Evolutionary conservation across 1,139 yeast species (phyloP).

Genomic region (Suhomyces yuchorum): DNA sequence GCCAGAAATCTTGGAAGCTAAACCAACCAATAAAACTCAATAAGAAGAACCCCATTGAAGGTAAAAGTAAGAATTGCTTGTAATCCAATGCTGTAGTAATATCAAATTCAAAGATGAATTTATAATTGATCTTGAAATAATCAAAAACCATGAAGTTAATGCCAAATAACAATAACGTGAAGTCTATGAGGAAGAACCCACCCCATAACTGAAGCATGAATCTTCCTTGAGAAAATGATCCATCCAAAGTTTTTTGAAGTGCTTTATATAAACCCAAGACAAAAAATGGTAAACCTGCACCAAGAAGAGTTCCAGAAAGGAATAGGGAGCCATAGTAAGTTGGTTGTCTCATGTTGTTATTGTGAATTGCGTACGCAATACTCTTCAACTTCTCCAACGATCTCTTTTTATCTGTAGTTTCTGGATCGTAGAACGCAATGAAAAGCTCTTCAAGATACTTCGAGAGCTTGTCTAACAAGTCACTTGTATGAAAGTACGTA

Average conservation of each 20-base stretch:
- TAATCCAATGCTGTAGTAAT: constrained; percentile 68
- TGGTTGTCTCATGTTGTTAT: constrained; percentile 30
- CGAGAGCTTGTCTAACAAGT: constrained; percentile 62
- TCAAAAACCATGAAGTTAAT: constrained; percentile 76
- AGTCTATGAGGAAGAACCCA: constrained; percentile 70
- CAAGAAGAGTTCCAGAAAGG: constrained; percentile 64
- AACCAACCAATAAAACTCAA: constrained; percentile 71
- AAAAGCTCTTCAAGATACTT: constrained; percentile 67
- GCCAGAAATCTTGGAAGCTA: constrained; percentile 73
- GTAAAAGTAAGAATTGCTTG: constrained; percentile 63
- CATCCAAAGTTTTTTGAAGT: constrained; percentile 39
- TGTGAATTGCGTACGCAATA: constrained; percentile 45
- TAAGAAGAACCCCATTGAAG: constrained; percentile 58
- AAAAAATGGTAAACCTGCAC: constrained; percentile 68
- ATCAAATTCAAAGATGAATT: constrained; percentile 88
- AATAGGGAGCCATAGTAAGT: constrained; percentile 50
- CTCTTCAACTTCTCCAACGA: constrained; percentile 72
- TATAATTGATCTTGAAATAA: constrained; percentile 75
- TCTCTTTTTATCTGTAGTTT: constrained; percentile 66
- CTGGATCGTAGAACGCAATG: constrained; percentile 63
- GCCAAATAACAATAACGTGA: constrained; percentile 65
- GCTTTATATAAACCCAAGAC: constrained; percentile 55
- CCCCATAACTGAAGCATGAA: constrained; percentile 86
- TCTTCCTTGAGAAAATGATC: constrained; percentile 52
- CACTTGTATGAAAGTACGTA: constrained; percentile 65